Conservation (phyloP, 1,284 basidiomycete genomes). For the Calocybe gambosa region DNA sequence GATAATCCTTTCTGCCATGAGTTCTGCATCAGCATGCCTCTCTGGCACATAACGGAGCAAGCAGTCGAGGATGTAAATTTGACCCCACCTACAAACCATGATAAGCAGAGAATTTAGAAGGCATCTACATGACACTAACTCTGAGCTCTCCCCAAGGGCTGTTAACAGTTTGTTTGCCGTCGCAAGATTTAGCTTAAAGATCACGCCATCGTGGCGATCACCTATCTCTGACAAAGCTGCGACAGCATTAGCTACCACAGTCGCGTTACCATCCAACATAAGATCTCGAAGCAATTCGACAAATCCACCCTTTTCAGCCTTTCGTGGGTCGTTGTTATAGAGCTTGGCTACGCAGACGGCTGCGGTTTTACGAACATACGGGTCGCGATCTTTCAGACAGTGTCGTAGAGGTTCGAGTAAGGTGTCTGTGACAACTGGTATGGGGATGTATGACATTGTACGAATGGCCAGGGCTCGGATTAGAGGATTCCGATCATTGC, state of each 20-base stretch:
- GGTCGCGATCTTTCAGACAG: slow-evolving; percentile 84
- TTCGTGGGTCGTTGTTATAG: slow-evolving; percentile 78
- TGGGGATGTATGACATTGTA: slow-evolving; percentile 94
- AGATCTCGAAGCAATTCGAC: slow-evolving; percentile 83
- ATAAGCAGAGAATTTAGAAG: not conserved
- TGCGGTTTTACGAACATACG: slow-evolving; percentile 95
- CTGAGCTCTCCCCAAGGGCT: slow-evolving; percentile 86
- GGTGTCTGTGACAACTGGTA: slow-evolving; percentile 74
- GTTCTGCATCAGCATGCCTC: slow-evolving; percentile 82
- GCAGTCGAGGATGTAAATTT: slow-evolving; percentile 97
- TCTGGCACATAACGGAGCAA: slow-evolving; percentile 91
- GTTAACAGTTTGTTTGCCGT: slow-evolving; percentile 81
- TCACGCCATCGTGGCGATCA: slow-evolving; percentile 85
- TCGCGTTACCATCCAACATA: slow-evolving; percentile 90
- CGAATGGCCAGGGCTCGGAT: slow-evolving; percentile 90
- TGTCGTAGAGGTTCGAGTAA: slow-evolving; percentile 83
- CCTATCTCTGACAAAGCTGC: slow-evolving; percentile 90
- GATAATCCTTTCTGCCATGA: slow-evolving; percentile 90
- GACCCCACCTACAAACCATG: slow-evolving; percentile 80
- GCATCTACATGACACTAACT: slow-evolving; percentile 45
- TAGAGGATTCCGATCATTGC: slow-evolving; percentile 86
- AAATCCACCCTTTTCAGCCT: slow-evolving; percentile 82
- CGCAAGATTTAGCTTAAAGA: slow-evolving; percentile 78
- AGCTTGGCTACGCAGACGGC: slow-evolving; percentile 92
- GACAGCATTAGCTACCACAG: slow-evolving; percentile 92